Evolutionary conservation across 2,329 filamentous ascomycete genomes (phyloP).

Genomic region (Tolypocladium inflatum): DNA sequence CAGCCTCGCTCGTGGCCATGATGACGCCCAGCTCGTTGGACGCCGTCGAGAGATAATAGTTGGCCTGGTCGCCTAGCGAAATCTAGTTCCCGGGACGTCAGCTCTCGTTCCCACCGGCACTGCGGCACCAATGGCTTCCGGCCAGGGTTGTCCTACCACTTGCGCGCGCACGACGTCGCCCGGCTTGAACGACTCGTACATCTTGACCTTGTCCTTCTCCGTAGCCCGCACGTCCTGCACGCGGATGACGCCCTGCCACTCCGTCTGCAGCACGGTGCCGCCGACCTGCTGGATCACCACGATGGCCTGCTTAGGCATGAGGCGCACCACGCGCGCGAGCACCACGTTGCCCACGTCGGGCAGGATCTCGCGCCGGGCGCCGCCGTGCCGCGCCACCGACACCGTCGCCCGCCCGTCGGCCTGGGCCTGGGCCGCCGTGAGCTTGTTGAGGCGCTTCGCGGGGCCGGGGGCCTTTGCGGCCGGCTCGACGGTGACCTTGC

Average conservation of each 20-base stretch:
- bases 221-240: slow-evolving; percentile 89
- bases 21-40: slow-evolving; percentile 89
- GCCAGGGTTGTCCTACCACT: slow-evolving; percentile 44
- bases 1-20: slow-evolving; percentile 79
- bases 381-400: slow-evolving; percentile 40
- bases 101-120: not conserved
- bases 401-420: slow-evolving; percentile 40
- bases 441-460: slow-evolving; percentile 50
- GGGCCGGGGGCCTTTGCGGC: slow-evolving; percentile 37
- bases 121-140: not conserved
- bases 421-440: slow-evolving; percentile 30
- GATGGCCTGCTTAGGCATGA: slow-evolving; percentile 75
- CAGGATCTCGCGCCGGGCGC: slow-evolving; percentile 57
- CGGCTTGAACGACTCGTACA: slow-evolving; percentile 83
- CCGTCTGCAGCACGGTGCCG: slow-evolving; percentile 60
- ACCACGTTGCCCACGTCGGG: slow-evolving; percentile 75
- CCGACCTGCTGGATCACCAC: slow-evolving; percentile 80
- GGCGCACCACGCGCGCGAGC: slow-evolving; percentile 75
- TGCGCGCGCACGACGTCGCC: slow-evolving; percentile 84
- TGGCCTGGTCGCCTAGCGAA: slow-evolving; percentile 84
- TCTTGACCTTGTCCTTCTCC: slow-evolving; percentile 89
- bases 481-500: slow-evolving; percentile 50
- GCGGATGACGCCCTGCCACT: slow-evolving; percentile 78
- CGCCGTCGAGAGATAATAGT: slow-evolving; percentile 90
- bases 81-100: slow-evolving; percentile 40